phyloP scores from a whole-genome alignment of 495 filamentous ascomycete species.

The Parathielavia appendiculata region DNA sequence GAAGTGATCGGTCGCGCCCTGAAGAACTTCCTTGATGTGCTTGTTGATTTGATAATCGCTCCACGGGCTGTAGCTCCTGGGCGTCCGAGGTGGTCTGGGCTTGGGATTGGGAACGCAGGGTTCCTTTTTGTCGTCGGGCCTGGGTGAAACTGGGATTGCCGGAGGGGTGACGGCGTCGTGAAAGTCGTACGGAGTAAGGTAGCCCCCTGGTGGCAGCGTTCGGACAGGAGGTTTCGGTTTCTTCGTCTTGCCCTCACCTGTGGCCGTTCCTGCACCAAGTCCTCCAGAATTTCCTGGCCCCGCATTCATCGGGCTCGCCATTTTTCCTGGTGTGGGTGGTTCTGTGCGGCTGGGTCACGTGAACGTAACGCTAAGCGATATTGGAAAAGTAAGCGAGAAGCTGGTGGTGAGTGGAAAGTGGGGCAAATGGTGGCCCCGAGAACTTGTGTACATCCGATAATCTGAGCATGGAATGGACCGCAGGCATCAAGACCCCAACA shows the following conservation, averaged over 20 bases:
- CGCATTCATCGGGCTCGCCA: conserved; percentile 26
- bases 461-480: no score
- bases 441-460: neutral
- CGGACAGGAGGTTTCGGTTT: conserved; percentile 21
- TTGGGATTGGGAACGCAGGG: neutral
- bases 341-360: conserved; percentile 30
- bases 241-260: conserved; percentile 22
- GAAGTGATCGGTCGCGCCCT: conserved; percentile 8
- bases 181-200: conserved; percentile 20
- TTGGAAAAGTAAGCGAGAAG: conserved; percentile 14
- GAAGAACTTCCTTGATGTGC: conserved; percentile 11
- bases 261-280: conserved; percentile 14
- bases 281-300: conserved; percentile 28
- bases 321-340: conserved; percentile 24
- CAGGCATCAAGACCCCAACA: no score
- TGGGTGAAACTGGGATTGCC: conserved; percentile 12
- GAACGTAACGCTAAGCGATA: conserved; percentile 12
- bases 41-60: neutral
- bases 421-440: conserved; percentile 1
- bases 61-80: conserved; percentile 6
- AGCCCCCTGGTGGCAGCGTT: conserved; percentile 16
- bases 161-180: conserved; percentile 22
- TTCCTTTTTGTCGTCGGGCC: neutral
- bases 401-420: conserved; percentile 12
- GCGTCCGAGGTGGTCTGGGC: neutral